Conservation (phyloP, 208 protist genomes). For the Cochliopodium minus region DNA sequence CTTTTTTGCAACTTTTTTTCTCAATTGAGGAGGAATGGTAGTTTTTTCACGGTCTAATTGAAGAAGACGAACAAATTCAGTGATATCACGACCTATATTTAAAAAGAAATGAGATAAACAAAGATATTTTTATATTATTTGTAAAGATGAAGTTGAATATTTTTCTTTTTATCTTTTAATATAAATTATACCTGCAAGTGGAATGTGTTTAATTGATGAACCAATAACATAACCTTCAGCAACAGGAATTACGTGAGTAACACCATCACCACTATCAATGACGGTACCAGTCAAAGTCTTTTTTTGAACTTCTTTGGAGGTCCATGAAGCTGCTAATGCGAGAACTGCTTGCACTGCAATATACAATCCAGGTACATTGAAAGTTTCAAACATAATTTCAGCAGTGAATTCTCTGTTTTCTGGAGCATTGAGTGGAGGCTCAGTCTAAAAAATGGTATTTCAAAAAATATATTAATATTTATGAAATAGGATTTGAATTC, state of each 20-base stretch:
- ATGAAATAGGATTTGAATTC: too few species aligned
- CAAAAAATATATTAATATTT: too few species aligned
- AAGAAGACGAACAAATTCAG: constrained; percentile 72
- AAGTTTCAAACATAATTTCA: constrained; percentile 98
- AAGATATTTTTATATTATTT: too few species aligned
- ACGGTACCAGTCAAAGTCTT: constrained; percentile 62
- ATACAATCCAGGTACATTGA: constrained; percentile 87
- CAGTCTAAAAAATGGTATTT: constrained; percentile 71
- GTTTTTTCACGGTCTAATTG: constrained; percentile 58
- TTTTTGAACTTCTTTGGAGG: constrained; percentile 32
- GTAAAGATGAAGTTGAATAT: too few species aligned
- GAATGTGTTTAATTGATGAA: constrained; percentile 78
- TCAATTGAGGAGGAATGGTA: constrained; percentile 61
- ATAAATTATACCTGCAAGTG: constrained; percentile 81
- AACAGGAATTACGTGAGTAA: constrained; percentile 90
- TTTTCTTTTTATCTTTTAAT: too few species aligned
- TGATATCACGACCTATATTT: constrained; percentile 86
- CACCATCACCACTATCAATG: constrained; percentile 88
- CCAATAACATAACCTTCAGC: constrained; percentile 87
- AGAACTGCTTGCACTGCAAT: constrained; percentile 91
- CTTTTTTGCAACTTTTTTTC: constrained; percentile 62
- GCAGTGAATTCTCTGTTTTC: constrained; percentile 87
- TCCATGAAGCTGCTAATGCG: constrained; percentile 73
- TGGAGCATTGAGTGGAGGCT: constrained; percentile 83
- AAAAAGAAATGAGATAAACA: too few species aligned